Evolutionary conservation across 2,329 filamentous ascomycete species (phyloP).

Genomic region (Emmonsiellopsis sp.): DNA sequence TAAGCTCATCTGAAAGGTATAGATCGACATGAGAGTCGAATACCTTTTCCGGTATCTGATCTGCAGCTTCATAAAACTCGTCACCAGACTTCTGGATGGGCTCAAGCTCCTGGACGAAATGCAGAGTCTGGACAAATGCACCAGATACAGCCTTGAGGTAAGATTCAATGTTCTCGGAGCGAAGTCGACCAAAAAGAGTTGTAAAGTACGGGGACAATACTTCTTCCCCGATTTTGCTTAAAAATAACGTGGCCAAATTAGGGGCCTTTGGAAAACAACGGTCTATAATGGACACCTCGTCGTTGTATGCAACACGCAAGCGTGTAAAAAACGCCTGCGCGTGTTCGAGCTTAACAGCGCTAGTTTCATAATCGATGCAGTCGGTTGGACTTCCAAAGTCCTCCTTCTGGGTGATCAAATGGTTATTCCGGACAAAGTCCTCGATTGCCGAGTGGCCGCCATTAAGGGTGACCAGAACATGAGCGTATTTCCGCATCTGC

Average conservation of each 20-base stretch:
- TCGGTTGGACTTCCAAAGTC: conserved; percentile 66
- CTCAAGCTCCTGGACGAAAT: conserved; percentile 62
- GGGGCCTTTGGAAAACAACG: conserved; percentile 66
- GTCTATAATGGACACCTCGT: conserved; percentile 71
- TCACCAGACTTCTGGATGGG: conserved; percentile 52
- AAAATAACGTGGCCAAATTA: conserved; percentile 64
- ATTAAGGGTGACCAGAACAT: conserved; percentile 73
- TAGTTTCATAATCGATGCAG: conserved; percentile 61
- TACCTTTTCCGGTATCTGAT: conserved; percentile 57
- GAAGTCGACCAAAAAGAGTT: conserved; percentile 76
- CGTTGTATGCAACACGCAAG: conserved; percentile 65
- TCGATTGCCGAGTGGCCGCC: conserved; percentile 71
- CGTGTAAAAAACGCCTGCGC: conserved; percentile 72
- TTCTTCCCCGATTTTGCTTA: conserved; percentile 76
- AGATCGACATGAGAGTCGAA: conserved; percentile 92
- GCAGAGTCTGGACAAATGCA: conserved; percentile 74
- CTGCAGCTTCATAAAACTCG: conserved; percentile 55
- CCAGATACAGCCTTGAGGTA: conserved; percentile 83
- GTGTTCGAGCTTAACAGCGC: conserved; percentile 67
- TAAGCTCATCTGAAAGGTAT: conserved; percentile 84
- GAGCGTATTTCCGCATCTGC: conserved; percentile 78
- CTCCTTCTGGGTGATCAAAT: conserved; percentile 65
- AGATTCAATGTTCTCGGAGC: conserved; percentile 60
- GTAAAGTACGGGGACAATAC: conserved; percentile 77
- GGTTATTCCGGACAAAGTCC: conserved; percentile 80